Evolutionary conservation across 1,284 basidiomycete genomes (phyloP), one percentile per base, ranked within the genome.

Genomic region (Marasmius sp.): DNA sequence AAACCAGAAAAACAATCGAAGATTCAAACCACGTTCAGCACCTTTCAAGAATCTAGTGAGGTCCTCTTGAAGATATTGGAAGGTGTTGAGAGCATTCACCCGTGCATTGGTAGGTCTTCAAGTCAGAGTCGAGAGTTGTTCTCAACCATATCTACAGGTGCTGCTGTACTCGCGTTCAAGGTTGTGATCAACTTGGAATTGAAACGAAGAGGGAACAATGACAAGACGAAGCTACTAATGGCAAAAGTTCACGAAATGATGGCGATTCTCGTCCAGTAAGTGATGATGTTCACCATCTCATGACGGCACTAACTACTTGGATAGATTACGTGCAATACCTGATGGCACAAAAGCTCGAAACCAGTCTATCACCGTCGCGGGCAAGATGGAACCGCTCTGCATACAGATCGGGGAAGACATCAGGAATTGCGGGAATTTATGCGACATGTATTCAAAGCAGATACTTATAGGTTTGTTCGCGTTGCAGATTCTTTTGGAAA

Each of bases 141-240:
- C 39, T 61, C 20, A 18, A 11, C n/a, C 9, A 22, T 53, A 12
- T 7, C 59, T 38, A 11, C n/a, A 52, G 48, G 50, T 68, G 71
- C 70, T 39, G 69, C 69, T 45, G 70, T 74, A 1, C 57, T 73
- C 27, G 72, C 71, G 1, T 74, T 74, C 68, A 73, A 73, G 62
- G 71, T 71, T 8, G 70, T 73, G 12, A 67, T 72, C 47, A 67
- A 65, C n/a, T 65, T 74, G 12, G 72, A 73, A 39, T 64, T 71
- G 34, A 72, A 70, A 49, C 67, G 72, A n/a, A 64, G 70, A 27
- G 70, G 70, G n/a, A 73, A 74, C 47, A 69, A 74, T 60, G 66
- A 68, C 38, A 68, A 68, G 57, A 68, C 73, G 22, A 60, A 71
- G 3, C 65, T 68, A 1, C 60, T 74, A 22, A 59, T 70, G 49